Evolutionary conservation across 192 early-diverging fungal genomes (phyloP).

Genomic region (Irineochytrium annulatum): DNA sequence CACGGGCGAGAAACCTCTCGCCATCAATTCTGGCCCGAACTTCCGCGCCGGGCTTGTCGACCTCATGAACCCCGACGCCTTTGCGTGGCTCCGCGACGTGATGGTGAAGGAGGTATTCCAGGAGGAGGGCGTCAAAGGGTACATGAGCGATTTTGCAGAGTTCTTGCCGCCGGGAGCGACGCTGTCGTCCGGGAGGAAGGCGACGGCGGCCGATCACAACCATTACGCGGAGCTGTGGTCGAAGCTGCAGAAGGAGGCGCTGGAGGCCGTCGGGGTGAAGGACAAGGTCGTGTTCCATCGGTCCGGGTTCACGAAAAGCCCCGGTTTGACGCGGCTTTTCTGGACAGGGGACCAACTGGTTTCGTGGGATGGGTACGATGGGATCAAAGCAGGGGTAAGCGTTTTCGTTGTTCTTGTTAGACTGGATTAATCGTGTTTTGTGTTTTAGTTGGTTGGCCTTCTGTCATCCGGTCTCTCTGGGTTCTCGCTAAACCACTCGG

Average conservation of each 20-base stretch:
- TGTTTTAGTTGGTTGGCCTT: conserved; percentile 35
- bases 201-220: conserved; percentile 27
- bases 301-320: conserved; percentile 27
- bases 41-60: conserved; percentile 33
- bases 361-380: conserved; percentile 38
- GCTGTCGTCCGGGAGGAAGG: conserved; percentile 12
- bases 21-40: conserved; percentile 19
- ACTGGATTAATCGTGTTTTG: too few species aligned
- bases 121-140: conserved; percentile 23
- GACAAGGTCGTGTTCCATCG: conserved; percentile 30
- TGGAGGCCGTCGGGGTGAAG: conserved; percentile 18
- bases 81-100: conserved; percentile 33
- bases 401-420: conserved; percentile 3
- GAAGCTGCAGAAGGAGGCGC: conserved; percentile 22
- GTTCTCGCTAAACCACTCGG: conserved; percentile 30
- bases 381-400: conserved; percentile 40
- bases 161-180: conserved; percentile 13
- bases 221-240: conserved; percentile 36
- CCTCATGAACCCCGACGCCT: conserved; percentile 31
- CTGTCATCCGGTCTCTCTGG: conserved; percentile 35
- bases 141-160: conserved; percentile 38
- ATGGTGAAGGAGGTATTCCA: conserved; percentile 29
- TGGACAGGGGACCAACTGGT: conserved; percentile 42
- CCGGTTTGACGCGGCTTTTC: conserved; percentile 31
- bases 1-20: background rate